Percentiles rank a stretch among this genome's conserved stretches.
These are phyloP conservation scores for Cystobasidium tubakii DNA, from an alignment of 768 basidiomycete genomes.

Conservation along the genomic window DNA sequence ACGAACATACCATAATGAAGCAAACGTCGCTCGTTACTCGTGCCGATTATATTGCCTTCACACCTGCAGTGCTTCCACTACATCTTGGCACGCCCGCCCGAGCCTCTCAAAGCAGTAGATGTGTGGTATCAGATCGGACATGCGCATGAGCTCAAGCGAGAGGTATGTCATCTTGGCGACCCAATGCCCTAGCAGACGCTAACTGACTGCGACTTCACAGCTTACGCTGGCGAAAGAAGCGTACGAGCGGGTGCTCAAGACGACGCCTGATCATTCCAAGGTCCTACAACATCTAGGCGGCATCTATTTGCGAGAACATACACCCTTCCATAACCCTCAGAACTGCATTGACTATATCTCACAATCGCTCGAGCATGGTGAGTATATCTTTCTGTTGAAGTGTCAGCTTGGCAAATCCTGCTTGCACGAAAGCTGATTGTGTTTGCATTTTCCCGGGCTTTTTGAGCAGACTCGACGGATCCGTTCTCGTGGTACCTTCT, in stretches of 20 bases:
- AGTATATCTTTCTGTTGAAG: constrained; percentile 46
- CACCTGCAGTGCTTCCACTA: constrained; percentile 77
- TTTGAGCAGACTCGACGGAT: constrained; percentile 70
- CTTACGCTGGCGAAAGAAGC: constrained; percentile 85
- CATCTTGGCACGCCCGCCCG: constrained; percentile 90
- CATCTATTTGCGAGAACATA: constrained; percentile 92
- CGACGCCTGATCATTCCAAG: constrained; percentile 91
- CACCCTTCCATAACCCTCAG: constrained; percentile 92
- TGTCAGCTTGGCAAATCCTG: background rate
- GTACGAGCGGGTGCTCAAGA: constrained; percentile 86
- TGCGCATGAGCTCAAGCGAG: constrained; percentile 94
- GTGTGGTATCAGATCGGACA: constrained; percentile 99
- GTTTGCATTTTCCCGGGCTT: background rate
- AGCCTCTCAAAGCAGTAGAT: constrained; percentile 89
- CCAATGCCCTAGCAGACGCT: background rate
- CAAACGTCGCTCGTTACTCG: no score
- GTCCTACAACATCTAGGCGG: constrained; percentile 97
- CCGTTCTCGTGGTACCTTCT: constrained; percentile 99
- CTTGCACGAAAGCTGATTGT: background rate
- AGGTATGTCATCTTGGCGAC: constrained; percentile 56
- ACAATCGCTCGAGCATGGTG: constrained; percentile 88
- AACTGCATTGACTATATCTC: constrained; percentile 87
- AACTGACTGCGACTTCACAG: constrained; percentile 52
- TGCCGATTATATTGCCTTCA: no score
- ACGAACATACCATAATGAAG: background rate